A percentile compares a stretch with the other conserved stretches of the same genome.
Evolutionary conservation across 2,329 filamentous ascomycete species (phyloP).

Genomic region (Aspergillus neotritici): DNA sequence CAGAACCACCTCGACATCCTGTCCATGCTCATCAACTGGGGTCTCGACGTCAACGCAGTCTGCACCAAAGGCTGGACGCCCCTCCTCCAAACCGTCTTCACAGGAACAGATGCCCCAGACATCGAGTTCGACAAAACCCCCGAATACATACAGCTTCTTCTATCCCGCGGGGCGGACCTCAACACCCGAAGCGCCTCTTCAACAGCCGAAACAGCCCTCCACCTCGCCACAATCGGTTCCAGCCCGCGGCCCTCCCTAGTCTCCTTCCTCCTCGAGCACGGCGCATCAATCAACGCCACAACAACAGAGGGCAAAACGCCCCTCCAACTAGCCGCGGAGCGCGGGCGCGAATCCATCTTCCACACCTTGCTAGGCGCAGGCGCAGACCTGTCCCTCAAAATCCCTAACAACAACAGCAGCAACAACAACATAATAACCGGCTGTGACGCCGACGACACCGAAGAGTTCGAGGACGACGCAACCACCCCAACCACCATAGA

Average conservation of each 20-base stretch:
- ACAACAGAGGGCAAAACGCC: constrained; percentile 19
- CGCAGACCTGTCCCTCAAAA: constrained; percentile 18
- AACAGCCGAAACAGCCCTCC: constrained; percentile 21
- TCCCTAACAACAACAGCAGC: constrained; percentile 7
- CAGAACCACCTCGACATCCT: constrained; percentile 25
- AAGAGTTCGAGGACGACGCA: background rate
- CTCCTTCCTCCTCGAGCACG: constrained; percentile 17
- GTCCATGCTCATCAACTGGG: constrained; percentile 8
- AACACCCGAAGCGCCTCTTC: constrained; percentile 12
- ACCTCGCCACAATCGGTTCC: constrained; percentile 20
- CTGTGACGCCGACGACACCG: background rate
- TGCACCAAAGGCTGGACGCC: constrained; percentile 21
- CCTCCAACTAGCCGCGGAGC: constrained; percentile 24
- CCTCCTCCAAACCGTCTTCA: constrained; percentile 20
- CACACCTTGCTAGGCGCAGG: constrained; percentile 19
- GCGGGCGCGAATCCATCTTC: constrained; percentile 22
- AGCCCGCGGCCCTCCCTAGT: constrained; percentile 17
- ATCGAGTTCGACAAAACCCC: constrained; percentile 15
- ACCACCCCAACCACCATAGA: background rate
- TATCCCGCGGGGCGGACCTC: constrained; percentile 20
- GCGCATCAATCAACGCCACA: constrained; percentile 15
- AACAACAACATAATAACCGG: constrained; percentile 2
- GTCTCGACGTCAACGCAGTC: constrained; percentile 13
- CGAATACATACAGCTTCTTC: constrained; percentile 20
- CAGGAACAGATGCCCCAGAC: constrained; percentile 15